These are phyloP conservation scores for Lentinula raphanica DNA, from an alignment of 768 basidiomycete species.

Conservation along the genomic window DNA sequence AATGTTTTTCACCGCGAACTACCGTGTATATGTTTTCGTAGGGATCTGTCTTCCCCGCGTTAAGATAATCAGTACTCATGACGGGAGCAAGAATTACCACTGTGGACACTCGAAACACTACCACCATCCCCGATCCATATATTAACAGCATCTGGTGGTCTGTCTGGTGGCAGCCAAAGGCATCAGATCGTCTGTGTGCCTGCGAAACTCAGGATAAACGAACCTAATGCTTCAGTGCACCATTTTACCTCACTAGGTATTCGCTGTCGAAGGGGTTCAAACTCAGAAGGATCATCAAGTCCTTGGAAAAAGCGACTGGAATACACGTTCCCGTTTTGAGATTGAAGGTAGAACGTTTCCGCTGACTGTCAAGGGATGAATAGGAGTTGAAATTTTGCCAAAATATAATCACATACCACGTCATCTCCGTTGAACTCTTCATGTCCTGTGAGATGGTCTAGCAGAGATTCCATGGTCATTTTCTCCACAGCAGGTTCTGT, in stretches of 20 bases:
- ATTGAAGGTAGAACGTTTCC: constrained; percentile 70
- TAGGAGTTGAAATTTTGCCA: background rate
- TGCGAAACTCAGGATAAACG: constrained; percentile 13
- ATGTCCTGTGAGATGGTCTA: constrained; percentile 37
- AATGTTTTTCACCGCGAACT: constrained; percentile 77
- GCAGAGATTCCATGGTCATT: constrained; percentile 59
- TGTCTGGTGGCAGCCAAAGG: constrained; percentile 30
- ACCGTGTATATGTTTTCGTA: constrained; percentile 95
- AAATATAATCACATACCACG: background rate
- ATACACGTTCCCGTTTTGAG: constrained; percentile 88
- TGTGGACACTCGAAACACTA: constrained; percentile 83
- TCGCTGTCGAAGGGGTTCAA: constrained; percentile 55
- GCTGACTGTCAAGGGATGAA: background rate
- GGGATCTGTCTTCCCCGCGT: constrained; percentile 46
- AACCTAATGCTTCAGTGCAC: constrained; percentile 78
- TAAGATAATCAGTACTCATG: background rate
- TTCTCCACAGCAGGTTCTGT: constrained; percentile 65
- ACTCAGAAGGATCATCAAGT: constrained; percentile 46
- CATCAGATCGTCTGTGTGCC: background rate
- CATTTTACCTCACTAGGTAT: constrained; percentile 66
- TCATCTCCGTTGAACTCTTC: background rate
- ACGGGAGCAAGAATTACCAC: constrained; percentile 40
- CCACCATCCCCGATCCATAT: constrained; percentile 82
- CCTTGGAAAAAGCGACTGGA: constrained; percentile 36
- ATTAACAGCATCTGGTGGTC: constrained; percentile 82